A percentile compares a stretch with the other conserved stretches of the same genome.
Conservation (phyloP, 129 eudicot genomes). For the Scalesia atractyloides region DNA sequence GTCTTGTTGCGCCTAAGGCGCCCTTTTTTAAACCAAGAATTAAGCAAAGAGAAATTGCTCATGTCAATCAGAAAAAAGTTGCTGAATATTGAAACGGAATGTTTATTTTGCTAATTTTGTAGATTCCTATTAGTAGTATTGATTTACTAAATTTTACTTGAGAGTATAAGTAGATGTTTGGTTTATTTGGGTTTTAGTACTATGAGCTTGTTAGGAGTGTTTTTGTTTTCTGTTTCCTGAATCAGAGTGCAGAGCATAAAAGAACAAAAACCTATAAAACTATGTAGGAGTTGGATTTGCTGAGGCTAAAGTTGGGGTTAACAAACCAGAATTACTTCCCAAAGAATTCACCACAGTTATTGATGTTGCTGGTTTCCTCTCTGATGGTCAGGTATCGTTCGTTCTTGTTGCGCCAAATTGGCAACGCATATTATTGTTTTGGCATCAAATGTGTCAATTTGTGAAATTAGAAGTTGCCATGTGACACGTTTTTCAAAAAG, state of each 20-base stretch:
- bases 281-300: slow-evolving; percentile 83
- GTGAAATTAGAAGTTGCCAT: not conserved
- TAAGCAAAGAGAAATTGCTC: not conserved
- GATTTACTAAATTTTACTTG: not conserved
- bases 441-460: slow-evolving; percentile 9
- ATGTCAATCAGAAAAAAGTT: not conserved
- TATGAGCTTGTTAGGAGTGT: slow-evolving; percentile 35
- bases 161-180: not conserved
- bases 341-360: slow-evolving; percentile 77
- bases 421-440: not conserved
- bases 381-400: slow-evolving; percentile 80
- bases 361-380: slow-evolving; percentile 97
- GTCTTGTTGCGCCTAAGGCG: too few species aligned
- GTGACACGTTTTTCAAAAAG: not conserved
- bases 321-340: slow-evolving; percentile 94
- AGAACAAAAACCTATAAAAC: slow-evolving; percentile 24
- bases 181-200: not conserved
- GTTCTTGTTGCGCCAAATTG: not conserved
- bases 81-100: not conserved
- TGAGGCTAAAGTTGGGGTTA: slow-evolving; percentile 83
- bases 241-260: slow-evolving; percentile 39
- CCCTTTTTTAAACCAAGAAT: too few species aligned
- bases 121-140: not conserved
- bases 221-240: slow-evolving; percentile 31
- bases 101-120: not conserved